Conservation (phyloP, 768 basidiomycete species). For the Naganishia vaughanmartiniae region DNA sequence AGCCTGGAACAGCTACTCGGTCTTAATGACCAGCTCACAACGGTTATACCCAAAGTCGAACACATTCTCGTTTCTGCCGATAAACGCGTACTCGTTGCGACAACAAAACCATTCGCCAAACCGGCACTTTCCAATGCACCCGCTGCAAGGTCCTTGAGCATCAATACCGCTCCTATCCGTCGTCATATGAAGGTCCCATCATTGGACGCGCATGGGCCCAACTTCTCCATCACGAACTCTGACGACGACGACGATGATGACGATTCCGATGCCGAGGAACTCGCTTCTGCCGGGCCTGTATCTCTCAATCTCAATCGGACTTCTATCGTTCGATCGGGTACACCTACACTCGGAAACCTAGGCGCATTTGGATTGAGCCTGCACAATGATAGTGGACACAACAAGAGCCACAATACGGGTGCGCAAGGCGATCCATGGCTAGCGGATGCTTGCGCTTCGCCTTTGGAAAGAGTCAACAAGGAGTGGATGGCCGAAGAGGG, state of each 20-base stretch:
- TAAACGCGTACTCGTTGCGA: constrained; percentile 2
- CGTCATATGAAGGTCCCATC: constrained; percentile 61
- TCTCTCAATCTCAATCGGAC: constrained; percentile 8
- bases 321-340: background rate
- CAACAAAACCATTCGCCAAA: constrained; percentile 6
- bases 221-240: constrained; percentile 57
- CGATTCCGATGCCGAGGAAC: constrained; percentile 52
- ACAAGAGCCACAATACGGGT: background rate
- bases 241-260: constrained; percentile 53
- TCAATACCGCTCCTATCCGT: constrained; percentile 19
- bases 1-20: constrained; percentile 64
- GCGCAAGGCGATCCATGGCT: background rate
- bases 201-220: constrained; percentile 68
- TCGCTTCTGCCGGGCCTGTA: constrained; percentile 57
- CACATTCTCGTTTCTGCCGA: background rate
- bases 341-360: constrained; percentile 1
- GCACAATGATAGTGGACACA: background rate
- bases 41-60: constrained; percentile 58
- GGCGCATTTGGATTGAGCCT: constrained; percentile 13
- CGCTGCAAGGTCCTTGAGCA: constrained; percentile 4
- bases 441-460: constrained; percentile 23
- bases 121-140: constrained; percentile 20
- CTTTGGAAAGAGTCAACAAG: constrained; percentile 47
- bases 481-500: constrained; percentile 91
- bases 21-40: constrained; percentile 70